These are phyloP conservation scores for Pleoardoris graminearum DNA, from an alignment of 2,329 filamentous ascomycete species.

Conservation along the genomic window DNA sequence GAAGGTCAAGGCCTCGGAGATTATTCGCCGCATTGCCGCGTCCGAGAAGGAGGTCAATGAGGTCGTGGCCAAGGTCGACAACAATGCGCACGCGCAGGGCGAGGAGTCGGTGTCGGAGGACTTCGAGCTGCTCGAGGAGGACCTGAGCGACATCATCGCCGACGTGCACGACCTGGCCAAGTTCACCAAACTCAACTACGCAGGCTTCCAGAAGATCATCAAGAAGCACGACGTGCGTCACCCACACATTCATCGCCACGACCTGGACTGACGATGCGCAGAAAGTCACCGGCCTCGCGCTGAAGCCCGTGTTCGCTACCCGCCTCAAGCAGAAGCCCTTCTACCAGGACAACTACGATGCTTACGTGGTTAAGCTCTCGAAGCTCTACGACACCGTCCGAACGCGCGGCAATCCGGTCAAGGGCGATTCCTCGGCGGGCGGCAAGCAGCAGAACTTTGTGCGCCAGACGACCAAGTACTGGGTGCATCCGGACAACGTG, in stretches of 20 bases:
- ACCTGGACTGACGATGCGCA: constrained; percentile 44
- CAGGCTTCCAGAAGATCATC: constrained; percentile 99
- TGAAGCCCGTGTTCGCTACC: constrained; percentile 94
- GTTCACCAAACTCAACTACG: constrained; percentile 98
- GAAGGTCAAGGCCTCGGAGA: constrained; percentile 95
- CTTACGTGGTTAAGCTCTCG: constrained; percentile 90
- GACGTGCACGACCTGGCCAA: constrained; percentile 98
- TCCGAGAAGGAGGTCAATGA: constrained; percentile 89
- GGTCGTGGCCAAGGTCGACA: constrained; percentile 74
- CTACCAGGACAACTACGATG: constrained; percentile 98
- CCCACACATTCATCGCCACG: constrained; percentile 7
- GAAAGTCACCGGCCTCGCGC: constrained; percentile 93
- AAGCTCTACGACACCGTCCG: constrained; percentile 93
- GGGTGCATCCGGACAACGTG: constrained; percentile 98
- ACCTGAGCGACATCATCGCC: constrained; percentile 95
- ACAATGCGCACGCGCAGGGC: constrained; percentile 14
- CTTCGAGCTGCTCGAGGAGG: constrained; percentile 90
- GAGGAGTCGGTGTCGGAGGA: constrained; percentile 71
- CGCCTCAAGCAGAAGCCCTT: constrained; percentile 95
- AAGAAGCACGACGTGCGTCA: constrained; percentile 93
- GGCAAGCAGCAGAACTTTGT: constrained; percentile 94
- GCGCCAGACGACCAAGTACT: constrained; percentile 97
- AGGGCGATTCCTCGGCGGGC: constrained; percentile 88
- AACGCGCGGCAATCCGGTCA: constrained; percentile 87
- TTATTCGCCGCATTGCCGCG: constrained; percentile 83